Conservation (phyloP, 2,329 filamentous ascomycete genomes). For the Zymoseptoria brevis region DNA sequence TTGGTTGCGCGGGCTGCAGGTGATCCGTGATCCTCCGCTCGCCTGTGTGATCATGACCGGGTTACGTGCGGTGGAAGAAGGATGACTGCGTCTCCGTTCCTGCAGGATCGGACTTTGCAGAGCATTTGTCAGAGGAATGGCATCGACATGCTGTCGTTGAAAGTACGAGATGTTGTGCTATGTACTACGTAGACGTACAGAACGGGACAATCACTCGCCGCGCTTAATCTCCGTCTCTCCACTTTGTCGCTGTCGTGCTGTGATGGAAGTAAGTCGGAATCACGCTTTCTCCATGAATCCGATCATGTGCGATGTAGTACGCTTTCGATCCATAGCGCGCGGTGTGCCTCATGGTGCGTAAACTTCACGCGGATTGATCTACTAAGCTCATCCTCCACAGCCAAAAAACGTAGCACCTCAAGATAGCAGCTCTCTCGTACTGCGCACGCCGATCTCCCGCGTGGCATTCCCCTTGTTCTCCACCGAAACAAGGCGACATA, state of each 20-base stretch:
- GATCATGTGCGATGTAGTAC: background rate
- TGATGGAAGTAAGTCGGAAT: background rate
- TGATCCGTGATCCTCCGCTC: background rate
- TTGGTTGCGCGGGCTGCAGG: background rate
- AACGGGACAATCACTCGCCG: background rate
- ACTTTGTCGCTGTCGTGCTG: background rate
- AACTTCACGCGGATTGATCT: background rate
- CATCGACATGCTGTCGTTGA: background rate
- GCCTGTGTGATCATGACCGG: background rate
- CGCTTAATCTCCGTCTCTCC: background rate
- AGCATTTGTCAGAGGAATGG: background rate
- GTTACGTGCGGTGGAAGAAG: background rate
- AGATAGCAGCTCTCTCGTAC: background rate
- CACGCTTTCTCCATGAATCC: background rate
- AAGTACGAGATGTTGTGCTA: background rate
- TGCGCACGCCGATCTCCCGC: background rate
- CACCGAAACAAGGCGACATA: background rate
- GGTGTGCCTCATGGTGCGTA: background rate
- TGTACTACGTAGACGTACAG: background rate
- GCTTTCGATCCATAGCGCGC: background rate
- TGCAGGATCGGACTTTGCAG: background rate
- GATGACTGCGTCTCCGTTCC: background rate
- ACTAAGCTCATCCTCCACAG: background rate
- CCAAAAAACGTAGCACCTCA: background rate
- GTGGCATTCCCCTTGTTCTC: background rate